These are phyloP conservation scores for Pyrrhoderma noxium DNA, from an alignment of 1,284 basidiomycete species.

Conservation along the genomic window DNA sequence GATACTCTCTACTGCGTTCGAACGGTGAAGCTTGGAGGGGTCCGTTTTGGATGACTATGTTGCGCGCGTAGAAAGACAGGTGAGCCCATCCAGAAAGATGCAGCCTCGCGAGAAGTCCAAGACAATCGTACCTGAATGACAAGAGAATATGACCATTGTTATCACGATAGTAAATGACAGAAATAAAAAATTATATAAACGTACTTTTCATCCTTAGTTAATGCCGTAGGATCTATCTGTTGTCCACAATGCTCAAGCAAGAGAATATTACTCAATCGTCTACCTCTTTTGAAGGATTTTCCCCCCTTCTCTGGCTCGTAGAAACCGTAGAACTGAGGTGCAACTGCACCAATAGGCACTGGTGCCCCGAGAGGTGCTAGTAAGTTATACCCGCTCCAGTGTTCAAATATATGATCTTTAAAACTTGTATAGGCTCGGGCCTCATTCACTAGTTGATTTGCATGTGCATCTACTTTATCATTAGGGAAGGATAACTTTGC, in stretches of 20 bases:
- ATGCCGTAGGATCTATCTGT: slow-evolving; percentile 22
- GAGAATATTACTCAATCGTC: slow-evolving; percentile 26
- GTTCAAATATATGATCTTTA: slow-evolving; percentile 27
- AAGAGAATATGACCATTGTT: background rate
- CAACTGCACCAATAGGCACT: slow-evolving; percentile 30
- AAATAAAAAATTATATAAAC: background rate
- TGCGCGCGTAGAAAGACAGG: slow-evolving; percentile 30
- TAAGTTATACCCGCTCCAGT: slow-evolving; percentile 30
- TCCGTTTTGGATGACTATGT: slow-evolving; percentile 32
- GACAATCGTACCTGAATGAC: slow-evolving; percentile 24
- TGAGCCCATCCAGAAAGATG: slow-evolving; percentile 29
- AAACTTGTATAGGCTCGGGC: slow-evolving; percentile 28
- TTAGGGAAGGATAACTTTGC: slow-evolving; percentile 26
- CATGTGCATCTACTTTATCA: slow-evolving; percentile 16
- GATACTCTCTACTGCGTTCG: slow-evolving; percentile 22
- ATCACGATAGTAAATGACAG: background rate
- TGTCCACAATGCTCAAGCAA: slow-evolving; percentile 34
- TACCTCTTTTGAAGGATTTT: slow-evolving; percentile 6
- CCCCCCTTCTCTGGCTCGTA: slow-evolving; percentile 22
- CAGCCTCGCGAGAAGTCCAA: slow-evolving; percentile 28
- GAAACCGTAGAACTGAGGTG: slow-evolving; percentile 36
- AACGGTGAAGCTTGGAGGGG: slow-evolving; percentile 28
- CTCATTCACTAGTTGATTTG: slow-evolving; percentile 24
- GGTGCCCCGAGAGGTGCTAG: slow-evolving; percentile 22
- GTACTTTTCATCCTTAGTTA: slow-evolving; percentile 25